Evolutionary conservation across 2,329 filamentous ascomycete species (phyloP).

Genomic region (Clonostachys sp.): DNA sequence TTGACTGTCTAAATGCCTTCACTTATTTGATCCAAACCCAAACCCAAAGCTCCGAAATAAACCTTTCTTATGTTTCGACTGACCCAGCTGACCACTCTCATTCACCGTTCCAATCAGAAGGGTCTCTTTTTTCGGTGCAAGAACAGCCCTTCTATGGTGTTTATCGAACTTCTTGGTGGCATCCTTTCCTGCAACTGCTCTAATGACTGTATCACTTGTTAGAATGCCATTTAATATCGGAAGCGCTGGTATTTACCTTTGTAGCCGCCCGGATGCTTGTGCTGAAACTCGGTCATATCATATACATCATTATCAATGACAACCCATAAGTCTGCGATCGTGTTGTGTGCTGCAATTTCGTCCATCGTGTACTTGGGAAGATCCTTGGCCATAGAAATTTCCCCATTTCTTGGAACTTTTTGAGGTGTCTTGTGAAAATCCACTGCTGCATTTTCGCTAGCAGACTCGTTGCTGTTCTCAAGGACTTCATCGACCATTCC

Average conservation of each 20-base stretch:
- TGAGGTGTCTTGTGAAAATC: no score
- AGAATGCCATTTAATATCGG: background rate
- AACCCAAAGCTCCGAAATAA: no score
- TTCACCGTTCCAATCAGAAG: background rate
- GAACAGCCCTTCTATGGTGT: conserved; percentile 1
- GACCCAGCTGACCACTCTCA: no score
- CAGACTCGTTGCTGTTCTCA: no score
- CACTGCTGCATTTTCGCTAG: no score
- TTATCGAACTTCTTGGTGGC: conserved; percentile 4
- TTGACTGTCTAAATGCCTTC: no score
- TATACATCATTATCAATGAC: conserved; percentile 1
- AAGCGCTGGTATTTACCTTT: background rate
- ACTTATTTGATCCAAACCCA: no score
- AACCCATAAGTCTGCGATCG: background rate
- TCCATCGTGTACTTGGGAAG: background rate
- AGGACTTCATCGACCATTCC: no score
- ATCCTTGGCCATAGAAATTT: no score
- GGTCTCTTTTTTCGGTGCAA: background rate
- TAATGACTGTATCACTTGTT: background rate
- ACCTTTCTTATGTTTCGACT: no score
- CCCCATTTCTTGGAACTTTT: no score
- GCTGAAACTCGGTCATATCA: conserved; percentile 2
- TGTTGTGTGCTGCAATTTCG: background rate
- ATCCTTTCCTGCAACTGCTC: conserved; percentile 2
- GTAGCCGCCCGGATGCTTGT: conserved; percentile 1